Base-by-base conservation (phyloP, 306 rosid species). In the Ziziphus jujuba region DNA sequence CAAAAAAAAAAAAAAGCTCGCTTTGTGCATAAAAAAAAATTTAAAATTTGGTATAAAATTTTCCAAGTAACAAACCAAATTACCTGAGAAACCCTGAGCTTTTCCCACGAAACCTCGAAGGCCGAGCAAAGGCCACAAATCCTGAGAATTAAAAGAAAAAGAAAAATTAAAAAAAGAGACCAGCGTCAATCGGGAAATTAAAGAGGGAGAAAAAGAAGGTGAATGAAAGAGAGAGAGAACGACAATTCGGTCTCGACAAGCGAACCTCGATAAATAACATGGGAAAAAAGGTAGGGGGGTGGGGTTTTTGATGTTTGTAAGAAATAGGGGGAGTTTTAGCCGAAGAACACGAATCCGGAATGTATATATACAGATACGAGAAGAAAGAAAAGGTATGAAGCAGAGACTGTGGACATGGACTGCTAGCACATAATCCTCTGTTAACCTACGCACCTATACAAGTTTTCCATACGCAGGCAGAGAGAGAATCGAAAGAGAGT, bases 241-340 rank as follows among this genome's bases (percentile, higher is more conserved):
- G n/a, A 24, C 4, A 66, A 57, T 13, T 8, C 10, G 7, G 15
- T 40, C 17, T 6, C 10, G 57, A 35, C 61, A 65, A 72, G 35
- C 75, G n/a, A 72, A 92, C 98, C 98, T 92, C 75, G 11, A 77
- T 17, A 33, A 81, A 59, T 14, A 73, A 69, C 98, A 92, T 90
- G 84, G 83, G 72, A 12, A 40, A 40, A 38, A 38, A 82, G n/a
- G n/a, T n/a, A 28, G 2, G 49, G 0, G 36, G 55, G 52, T 11
- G 60, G 12, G 5, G 40, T 48, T 19, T 24, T 1, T n/a, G 57
- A 40, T 7, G 44, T 7, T 19, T 8, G 7, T 49, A 1, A 20
- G 52, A 13, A 35, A 14, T 5, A 36, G 20, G 8, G 34, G 62
- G 36, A n/a, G n/a, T n/a, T 28, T 40, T 0, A 21, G 16, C 16